Conservation (phyloP, 2,329 filamentous ascomycete genomes). For the Botryotinia calthae region DNA sequence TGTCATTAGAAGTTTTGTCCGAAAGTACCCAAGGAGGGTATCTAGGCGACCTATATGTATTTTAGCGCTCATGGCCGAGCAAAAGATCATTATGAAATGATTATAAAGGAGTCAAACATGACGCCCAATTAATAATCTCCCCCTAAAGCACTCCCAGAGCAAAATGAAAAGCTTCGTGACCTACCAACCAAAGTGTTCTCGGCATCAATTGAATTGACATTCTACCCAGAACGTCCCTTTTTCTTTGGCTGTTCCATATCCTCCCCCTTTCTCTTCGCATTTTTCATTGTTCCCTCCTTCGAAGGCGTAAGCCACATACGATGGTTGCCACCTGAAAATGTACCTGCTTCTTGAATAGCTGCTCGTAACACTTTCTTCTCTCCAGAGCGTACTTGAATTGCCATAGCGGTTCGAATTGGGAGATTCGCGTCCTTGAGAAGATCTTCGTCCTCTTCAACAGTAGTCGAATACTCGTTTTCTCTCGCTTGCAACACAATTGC, state of each 20-base stretch:
- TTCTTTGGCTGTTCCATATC: constrained; percentile 26
- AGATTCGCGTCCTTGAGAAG: constrained; percentile 40
- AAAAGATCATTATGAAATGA: constrained; percentile 29
- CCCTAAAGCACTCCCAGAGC: constrained; percentile 4
- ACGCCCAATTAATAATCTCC: constrained; percentile 16
- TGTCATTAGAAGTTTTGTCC: constrained; percentile 29
- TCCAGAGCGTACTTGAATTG: constrained; percentile 59
- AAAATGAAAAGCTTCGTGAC: constrained; percentile 23
- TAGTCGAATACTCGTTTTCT: constrained; percentile 51
- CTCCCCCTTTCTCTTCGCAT: constrained; percentile 29
- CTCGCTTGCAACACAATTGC: constrained; percentile 42
- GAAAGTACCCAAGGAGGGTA: constrained; percentile 20
- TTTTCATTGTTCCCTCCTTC: not conserved
- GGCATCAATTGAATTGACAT: not conserved
- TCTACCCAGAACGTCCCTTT: constrained; percentile 28
- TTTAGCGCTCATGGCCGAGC: constrained; percentile 31
- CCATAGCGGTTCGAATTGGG: constrained; percentile 47
- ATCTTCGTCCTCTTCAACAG: constrained; percentile 49
- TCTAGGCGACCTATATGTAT: constrained; percentile 34
- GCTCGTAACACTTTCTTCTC: constrained; percentile 59
- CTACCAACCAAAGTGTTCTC: constrained; percentile 20
- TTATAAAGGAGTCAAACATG: constrained; percentile 9
- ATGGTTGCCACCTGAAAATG: constrained; percentile 35
- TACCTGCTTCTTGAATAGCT: constrained; percentile 42
- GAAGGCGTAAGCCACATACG: constrained; percentile 36